phyloP scores from a whole-genome alignment of 257 asterid species.

The Nicotiana knightiana region DNA sequence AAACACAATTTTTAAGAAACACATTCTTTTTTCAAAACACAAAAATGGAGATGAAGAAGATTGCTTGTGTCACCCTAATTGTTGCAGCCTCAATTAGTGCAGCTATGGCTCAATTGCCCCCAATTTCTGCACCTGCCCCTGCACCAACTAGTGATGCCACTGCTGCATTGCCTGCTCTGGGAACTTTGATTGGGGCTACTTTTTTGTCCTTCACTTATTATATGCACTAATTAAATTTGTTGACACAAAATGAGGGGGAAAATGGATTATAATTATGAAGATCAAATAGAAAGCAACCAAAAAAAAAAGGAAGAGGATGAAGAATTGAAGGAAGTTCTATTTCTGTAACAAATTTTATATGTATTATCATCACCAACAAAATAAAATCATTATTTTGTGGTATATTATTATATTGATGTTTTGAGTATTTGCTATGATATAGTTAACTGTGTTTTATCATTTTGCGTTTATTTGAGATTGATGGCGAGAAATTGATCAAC shows the following conservation, averaged over 20 bases:
- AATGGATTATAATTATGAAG: no score
- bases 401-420: not conserved
- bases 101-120: conserved; percentile 19
- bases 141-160: conserved; percentile 4
- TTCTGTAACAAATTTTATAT: not conserved
- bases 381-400: conserved; percentile 7
- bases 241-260: no score
- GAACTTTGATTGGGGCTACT: conserved; percentile 19
- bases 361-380: not conserved
- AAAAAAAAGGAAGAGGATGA: not conserved
- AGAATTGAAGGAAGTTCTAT: not conserved
- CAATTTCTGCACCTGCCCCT: conserved; percentile 3
- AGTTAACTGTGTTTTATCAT: not conserved
- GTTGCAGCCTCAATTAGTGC: conserved; percentile 35
- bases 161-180: conserved; percentile 15
- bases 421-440: not conserved
- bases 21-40: not conserved
- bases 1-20: not conserved
- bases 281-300: no score
- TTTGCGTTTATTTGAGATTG: not conserved
- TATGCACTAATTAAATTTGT: not conserved
- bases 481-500: not conserved
- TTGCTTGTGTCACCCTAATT: conserved; percentile 22
- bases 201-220: conserved; percentile 23
- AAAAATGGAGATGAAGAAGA: conserved; percentile 42